Conservation (phyloP, 768 basidiomycete species). For the Mrakia gelida region DNA sequence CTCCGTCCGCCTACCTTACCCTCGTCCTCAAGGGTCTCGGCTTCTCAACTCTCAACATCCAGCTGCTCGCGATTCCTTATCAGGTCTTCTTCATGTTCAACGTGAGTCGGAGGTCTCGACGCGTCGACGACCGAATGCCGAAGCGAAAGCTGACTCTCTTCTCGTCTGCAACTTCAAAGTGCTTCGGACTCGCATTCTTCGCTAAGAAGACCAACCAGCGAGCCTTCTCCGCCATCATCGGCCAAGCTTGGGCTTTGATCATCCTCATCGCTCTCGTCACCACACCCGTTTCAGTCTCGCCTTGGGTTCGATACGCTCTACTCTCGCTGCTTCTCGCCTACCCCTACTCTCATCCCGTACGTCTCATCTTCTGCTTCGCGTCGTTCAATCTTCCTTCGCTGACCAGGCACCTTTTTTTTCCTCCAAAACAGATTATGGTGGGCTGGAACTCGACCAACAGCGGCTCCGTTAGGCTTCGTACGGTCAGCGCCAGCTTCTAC, state of each 20-base stretch:
- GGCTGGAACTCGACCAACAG: constrained; percentile 43
- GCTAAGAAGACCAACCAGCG: too few species aligned
- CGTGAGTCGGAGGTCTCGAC: background rate
- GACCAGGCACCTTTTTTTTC: background rate
- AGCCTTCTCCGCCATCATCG: too few species aligned
- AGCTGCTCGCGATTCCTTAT: constrained; percentile 61
- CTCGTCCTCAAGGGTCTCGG: constrained; percentile 58
- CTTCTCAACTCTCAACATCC: constrained; percentile 60
- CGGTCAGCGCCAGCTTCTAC: background rate
- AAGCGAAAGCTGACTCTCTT: too few species aligned
- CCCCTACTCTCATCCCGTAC: constrained; percentile 33
- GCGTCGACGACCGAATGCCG: too few species aligned
- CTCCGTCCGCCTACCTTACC: constrained; percentile 58
- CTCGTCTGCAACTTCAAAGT: too few species aligned
- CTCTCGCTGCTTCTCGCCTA: constrained; percentile 49
- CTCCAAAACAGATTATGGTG: constrained; percentile 8
- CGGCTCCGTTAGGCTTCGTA: constrained; percentile 16
- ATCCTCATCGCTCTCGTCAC: constrained; percentile 57
- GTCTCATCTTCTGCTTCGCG: background rate
- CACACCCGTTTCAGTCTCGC: constrained; percentile 40
- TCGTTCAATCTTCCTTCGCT: background rate
- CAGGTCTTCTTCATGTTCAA: constrained; percentile 51
- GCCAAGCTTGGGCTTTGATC: constrained; percentile 54
- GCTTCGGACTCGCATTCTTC: too few species aligned
- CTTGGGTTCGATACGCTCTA: constrained; percentile 35